A percentile compares a stretch with the other conserved stretches of the same genome.
phyloP scores from a whole-genome alignment of 1,139 yeast genomes.

The Debaryomyces subglobosus region DNA sequence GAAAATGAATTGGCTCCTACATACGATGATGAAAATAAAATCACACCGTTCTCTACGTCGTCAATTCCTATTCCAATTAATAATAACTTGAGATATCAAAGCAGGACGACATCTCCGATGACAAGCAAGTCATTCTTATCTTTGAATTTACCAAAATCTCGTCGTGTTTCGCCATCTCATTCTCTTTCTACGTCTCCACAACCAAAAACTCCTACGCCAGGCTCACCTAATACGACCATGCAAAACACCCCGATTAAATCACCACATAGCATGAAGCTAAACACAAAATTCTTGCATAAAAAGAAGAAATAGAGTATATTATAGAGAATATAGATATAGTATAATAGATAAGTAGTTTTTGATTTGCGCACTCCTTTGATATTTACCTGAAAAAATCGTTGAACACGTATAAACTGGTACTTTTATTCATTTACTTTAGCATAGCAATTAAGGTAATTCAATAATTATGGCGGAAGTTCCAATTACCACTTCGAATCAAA shows the following conservation, averaged over 20 bases:
- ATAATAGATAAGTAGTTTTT: neutral
- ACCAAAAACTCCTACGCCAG: neutral
- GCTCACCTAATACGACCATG: neutral
- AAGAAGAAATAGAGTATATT: neutral
- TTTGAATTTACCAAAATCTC: conserved; percentile 3
- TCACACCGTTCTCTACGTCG: neutral
- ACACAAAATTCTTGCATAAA: conserved; percentile 3
- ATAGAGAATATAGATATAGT: conserved; percentile 1
- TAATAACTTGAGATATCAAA: neutral
- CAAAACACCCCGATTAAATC: neutral
- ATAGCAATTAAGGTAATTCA: neutral
- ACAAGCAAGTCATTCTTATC: neutral
- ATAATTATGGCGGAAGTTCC: conserved; percentile 4
- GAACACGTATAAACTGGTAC: conserved; percentile 4
- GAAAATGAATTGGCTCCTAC: conserved; percentile 37
- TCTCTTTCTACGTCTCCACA: conserved; percentile 4
- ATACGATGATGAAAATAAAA: conserved; percentile 5
- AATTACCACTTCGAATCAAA: conserved; percentile 19
- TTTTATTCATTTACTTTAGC: neutral
- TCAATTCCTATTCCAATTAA: conserved; percentile 2
- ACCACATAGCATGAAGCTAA: neutral
- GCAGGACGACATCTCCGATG: neutral
- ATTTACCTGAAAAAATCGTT: conserved; percentile 6
- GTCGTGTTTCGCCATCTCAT: conserved; percentile 6
- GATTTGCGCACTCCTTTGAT: conserved; percentile 4